phyloP scores from a whole-genome alignment of 2,329 filamentous ascomycete species.

The Trichophyton equinum region DNA sequence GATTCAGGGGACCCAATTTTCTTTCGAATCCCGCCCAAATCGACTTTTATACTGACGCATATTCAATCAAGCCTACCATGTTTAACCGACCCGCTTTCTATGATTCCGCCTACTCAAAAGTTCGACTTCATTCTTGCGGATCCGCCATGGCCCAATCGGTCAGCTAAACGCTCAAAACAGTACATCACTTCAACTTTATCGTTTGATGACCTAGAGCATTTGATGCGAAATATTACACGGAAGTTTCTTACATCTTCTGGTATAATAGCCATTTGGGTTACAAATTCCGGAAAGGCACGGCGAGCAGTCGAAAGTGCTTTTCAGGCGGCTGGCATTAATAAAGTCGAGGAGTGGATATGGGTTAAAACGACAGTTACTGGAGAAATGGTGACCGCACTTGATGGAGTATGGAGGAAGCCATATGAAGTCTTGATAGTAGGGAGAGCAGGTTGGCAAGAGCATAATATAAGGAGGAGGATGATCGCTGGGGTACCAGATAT shows the following conservation, averaged over 20 bases:
- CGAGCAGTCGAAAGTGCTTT: constrained; percentile 35
- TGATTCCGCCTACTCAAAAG: constrained; percentile 20
- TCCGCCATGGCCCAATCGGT: constrained; percentile 52
- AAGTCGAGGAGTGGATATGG: constrained; percentile 53
- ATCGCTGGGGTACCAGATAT: constrained; percentile 49
- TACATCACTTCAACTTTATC: constrained; percentile 30
- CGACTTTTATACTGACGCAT: constrained; percentile 35
- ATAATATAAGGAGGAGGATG: constrained; percentile 34
- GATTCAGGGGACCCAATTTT: background rate
- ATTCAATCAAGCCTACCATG: constrained; percentile 16
- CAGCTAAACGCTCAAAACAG: constrained; percentile 41
- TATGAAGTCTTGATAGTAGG: constrained; percentile 47
- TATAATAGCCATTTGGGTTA: constrained; percentile 49
- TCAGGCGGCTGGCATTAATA: constrained; percentile 34
- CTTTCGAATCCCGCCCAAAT: constrained; percentile 35
- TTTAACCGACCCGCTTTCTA: constrained; percentile 17
- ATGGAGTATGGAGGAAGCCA: constrained; percentile 46
- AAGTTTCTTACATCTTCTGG: constrained; percentile 28
- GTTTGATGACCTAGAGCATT: constrained; percentile 19
- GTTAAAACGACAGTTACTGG: constrained; percentile 46
- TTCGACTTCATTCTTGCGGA: constrained; percentile 51
- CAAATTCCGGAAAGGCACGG: constrained; percentile 43
- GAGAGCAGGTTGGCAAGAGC: constrained; percentile 16
- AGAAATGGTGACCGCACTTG: constrained; percentile 39
- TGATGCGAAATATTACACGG: constrained; percentile 35